Evolutionary conservation across 208 protist species (phyloP).

Genomic region (Leishmania aethiopica): DNA sequence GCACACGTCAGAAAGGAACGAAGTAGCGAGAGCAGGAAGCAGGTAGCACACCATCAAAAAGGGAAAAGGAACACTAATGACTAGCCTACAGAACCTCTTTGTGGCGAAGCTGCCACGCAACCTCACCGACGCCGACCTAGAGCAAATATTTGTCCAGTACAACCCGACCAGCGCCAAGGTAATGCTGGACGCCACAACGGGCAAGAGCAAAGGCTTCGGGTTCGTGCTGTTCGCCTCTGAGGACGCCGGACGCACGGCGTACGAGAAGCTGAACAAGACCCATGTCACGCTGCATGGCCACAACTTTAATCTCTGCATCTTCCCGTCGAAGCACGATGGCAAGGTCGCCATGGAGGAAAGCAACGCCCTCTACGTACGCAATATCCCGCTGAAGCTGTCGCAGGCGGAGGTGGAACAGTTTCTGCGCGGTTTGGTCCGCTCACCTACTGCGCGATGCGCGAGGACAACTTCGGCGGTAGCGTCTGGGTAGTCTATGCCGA

Average conservation of each 20-base stretch:
- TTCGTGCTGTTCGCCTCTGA: conserved; percentile 96
- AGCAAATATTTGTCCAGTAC: conserved; percentile 80
- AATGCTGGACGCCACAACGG: conserved; percentile 89
- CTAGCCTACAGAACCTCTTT: conserved; percentile 96
- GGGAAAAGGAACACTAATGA: conserved; percentile 36
- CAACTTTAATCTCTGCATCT: conserved; percentile 80
- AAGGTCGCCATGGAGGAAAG: conserved; percentile 61
- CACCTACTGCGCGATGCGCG: conserved; percentile 88
- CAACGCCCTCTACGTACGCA: conserved; percentile 81
- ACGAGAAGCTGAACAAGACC: conserved; percentile 73
- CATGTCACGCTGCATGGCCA: conserved; percentile 62
- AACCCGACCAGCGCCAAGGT: conserved; percentile 89
- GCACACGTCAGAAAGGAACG: not conserved
- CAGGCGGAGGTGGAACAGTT: conserved; percentile 74
- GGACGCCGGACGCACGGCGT: conserved; percentile 83
- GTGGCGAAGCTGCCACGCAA: conserved; percentile 95
- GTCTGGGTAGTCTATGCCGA: conserved; percentile 90
- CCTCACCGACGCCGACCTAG: conserved; percentile 81
- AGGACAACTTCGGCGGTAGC: conserved; percentile 77
- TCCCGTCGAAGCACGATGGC: conserved; percentile 85
- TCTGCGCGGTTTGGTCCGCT: conserved; percentile 67
- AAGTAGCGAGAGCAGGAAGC: not conserved
- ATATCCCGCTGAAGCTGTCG: conserved; percentile 66
- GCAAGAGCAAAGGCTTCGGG: conserved; percentile 94
- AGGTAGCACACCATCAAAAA: not conserved